Evolutionary conservation across 106 monocot species (phyloP).

Genomic region (Dioscorea zingiberensis): DNA sequence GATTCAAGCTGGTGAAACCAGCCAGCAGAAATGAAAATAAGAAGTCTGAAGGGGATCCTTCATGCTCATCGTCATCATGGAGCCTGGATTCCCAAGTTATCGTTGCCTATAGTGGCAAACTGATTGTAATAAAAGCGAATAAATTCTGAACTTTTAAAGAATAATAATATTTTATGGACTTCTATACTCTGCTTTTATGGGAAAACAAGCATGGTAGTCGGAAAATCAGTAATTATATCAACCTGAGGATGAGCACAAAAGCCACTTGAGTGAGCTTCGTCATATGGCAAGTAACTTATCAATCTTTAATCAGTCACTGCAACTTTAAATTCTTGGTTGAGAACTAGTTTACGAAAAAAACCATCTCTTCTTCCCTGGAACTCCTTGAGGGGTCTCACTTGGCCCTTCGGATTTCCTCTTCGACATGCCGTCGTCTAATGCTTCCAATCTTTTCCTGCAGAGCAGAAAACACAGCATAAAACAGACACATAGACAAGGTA

Average conservation of each 20-base stretch:
- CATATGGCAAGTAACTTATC: background rate
- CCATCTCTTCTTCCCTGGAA: constrained; percentile 25
- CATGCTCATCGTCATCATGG: too few relatives aligned
- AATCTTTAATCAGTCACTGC: background rate
- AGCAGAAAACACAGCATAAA: too few relatives aligned
- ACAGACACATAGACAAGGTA: too few relatives aligned
- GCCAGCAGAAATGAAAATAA: background rate
- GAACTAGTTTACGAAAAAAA: constrained; percentile 24
- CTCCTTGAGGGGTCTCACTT: constrained; percentile 5
- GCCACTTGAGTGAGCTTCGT: background rate
- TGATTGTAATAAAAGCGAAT: too few relatives aligned
- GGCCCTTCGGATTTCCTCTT: constrained; percentile 25
- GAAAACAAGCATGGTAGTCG: background rate
- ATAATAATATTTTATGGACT: too few relatives aligned
- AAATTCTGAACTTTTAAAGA: too few relatives aligned
- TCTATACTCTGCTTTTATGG: background rate
- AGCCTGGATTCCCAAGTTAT: too few relatives aligned
- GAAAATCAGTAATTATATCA: too few relatives aligned
- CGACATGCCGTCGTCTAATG: constrained; percentile 40
- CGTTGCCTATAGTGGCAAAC: too few relatives aligned
- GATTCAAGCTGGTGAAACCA: background rate
- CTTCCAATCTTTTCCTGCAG: constrained; percentile 52
- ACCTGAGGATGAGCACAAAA: background rate
- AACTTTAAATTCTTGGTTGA: background rate
- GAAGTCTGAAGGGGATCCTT: background rate